These are phyloP conservation scores for Hymenoscyphus fraxineus DNA, from an alignment of 2,329 filamentous ascomycete species.

Conservation along the genomic window DNA sequence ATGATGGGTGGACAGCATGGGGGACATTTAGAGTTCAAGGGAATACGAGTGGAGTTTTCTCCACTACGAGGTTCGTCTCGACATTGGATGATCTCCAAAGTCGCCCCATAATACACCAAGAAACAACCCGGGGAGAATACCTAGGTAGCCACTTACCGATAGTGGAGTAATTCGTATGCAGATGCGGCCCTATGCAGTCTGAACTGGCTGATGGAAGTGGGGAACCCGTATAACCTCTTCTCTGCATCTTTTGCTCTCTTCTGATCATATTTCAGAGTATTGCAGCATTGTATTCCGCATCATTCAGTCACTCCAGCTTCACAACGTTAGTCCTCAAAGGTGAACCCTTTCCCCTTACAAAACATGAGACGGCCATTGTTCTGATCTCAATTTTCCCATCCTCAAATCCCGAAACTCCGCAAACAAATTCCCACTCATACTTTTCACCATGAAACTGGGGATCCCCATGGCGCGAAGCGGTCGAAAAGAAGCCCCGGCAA, in stretches of 20 bases:
- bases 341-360: background rate
- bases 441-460: background rate
- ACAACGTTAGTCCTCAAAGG: background rate
- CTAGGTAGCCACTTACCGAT: no score
- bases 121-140: background rate
- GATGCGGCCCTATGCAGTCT: background rate
- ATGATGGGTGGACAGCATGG: background rate
- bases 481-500: background rate
- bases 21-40: background rate
- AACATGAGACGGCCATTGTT: background rate
- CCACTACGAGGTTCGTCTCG: background rate
- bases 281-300: background rate
- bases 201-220: background rate
- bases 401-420: background rate
- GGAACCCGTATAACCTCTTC: background rate
- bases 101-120: background rate
- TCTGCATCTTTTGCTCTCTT: background rate
- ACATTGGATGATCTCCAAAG: background rate
- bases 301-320: background rate
- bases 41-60: background rate
- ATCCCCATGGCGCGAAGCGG: background rate
- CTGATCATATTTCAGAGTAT: background rate
- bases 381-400: background rate
- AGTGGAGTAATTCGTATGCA: background rate
- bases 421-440: background rate